These are phyloP conservation scores for Termitomyces sp. DNA, from an alignment of 768 basidiomycete genomes.

Conservation along the genomic window DNA sequence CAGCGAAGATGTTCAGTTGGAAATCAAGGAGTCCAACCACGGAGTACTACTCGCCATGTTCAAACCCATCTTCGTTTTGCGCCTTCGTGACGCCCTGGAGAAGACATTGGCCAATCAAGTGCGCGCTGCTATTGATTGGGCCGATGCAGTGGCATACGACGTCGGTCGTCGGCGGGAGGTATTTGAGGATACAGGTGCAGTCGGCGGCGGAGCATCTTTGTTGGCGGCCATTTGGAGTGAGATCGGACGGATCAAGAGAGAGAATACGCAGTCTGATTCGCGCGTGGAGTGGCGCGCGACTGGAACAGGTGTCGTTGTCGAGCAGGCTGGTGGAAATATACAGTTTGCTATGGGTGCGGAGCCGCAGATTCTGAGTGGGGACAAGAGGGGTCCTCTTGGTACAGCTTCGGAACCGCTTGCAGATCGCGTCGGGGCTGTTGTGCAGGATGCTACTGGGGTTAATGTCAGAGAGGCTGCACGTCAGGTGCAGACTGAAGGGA, in stretches of 20 bases:
- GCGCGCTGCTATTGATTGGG: slow-evolving; percentile 40
- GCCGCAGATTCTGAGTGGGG: slow-evolving; percentile 64
- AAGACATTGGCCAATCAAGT: slow-evolving; percentile 52
- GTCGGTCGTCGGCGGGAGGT: slow-evolving; percentile 50
- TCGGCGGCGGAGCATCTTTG: slow-evolving; percentile 35
- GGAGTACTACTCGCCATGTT: slow-evolving; percentile 55
- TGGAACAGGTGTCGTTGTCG: slow-evolving; percentile 57
- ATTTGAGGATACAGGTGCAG: slow-evolving; percentile 58
- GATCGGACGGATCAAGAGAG: slow-evolving; percentile 48
- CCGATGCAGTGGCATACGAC: slow-evolving; percentile 57
- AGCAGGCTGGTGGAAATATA: slow-evolving; percentile 28
- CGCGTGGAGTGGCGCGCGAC: slow-evolving; percentile 46
- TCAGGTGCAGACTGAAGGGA: slow-evolving; percentile 18
- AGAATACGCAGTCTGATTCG: slow-evolving; percentile 17
- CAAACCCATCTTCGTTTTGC: slow-evolving; percentile 50
- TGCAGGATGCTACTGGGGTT: slow-evolving; percentile 22
- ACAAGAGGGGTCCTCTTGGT: slow-evolving; percentile 63
- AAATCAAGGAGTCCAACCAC: slow-evolving; percentile 59
- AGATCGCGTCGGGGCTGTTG: slow-evolving; percentile 28
- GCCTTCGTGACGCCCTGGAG: slow-evolving; percentile 57
- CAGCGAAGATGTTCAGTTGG: slow-evolving; percentile 47
- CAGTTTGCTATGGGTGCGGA: slow-evolving; percentile 64
- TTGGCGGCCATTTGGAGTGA: slow-evolving; percentile 68
- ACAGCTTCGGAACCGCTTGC: slow-evolving; percentile 37
- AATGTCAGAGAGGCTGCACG: slow-evolving; percentile 15